phyloP scores from a whole-genome alignment of 1,139 yeast genomes.

The Nadsonia starkeyi-henricii region DNA sequence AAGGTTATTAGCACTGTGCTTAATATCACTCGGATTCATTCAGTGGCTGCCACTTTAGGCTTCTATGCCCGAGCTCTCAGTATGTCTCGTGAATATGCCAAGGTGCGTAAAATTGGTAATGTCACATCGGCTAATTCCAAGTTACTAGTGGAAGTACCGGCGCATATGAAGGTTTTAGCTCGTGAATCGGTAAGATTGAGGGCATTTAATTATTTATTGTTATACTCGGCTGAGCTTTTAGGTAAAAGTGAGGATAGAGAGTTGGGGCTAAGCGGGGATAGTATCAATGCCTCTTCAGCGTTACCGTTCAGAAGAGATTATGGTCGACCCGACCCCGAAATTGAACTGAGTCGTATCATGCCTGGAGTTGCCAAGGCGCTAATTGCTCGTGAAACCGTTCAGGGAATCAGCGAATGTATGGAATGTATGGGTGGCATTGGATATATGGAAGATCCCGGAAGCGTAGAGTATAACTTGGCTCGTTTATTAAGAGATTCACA shows the following conservation, averaged over 20 bases:
- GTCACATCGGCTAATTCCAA: constrained; percentile 15
- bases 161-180: constrained; percentile 19
- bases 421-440: constrained; percentile 24
- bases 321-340: constrained; percentile 9
- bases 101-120: constrained; percentile 11
- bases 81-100: constrained; percentile 19
- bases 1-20: constrained; percentile 20
- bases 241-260: constrained; percentile 17
- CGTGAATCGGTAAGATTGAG: constrained; percentile 14
- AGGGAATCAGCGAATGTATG: constrained; percentile 21
- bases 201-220: constrained; percentile 15
- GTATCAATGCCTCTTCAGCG: neutral
- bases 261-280: neutral
- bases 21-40: constrained; percentile 19
- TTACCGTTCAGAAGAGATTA: too few relatives aligned
- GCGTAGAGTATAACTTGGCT: constrained; percentile 17
- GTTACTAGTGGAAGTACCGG: constrained; percentile 13
- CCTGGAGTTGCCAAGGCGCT: constrained; percentile 20
- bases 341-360: constrained; percentile 14
- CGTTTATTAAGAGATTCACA: constrained; percentile 19
- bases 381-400: constrained; percentile 16
- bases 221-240: constrained; percentile 17
- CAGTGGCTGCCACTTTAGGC: constrained; percentile 16
- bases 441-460: constrained; percentile 19
- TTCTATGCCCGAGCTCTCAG: constrained; percentile 18